A percentile compares a stretch with the other conserved stretches of the same genome.
phyloP scores from a whole-genome alignment of 2,329 filamentous ascomycete genomes.

The Chaetomiaceae sp. region DNA sequence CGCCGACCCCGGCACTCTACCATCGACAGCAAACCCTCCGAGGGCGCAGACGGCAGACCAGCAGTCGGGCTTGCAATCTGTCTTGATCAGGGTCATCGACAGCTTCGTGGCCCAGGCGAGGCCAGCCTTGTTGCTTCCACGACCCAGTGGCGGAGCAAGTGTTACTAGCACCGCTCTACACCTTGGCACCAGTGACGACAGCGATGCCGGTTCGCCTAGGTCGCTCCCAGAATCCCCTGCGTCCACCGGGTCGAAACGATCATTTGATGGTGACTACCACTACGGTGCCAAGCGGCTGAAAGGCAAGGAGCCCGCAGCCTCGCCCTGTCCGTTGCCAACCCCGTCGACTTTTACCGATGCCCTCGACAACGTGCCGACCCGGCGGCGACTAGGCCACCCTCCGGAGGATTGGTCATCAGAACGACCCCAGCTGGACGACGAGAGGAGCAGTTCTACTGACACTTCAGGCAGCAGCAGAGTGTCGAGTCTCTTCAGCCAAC shows the following conservation, averaged over 20 bases:
- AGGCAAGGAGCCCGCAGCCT: background rate
- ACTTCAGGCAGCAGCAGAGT: constrained; percentile 28
- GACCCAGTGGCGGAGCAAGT: background rate
- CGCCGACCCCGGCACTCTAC: constrained; percentile 20
- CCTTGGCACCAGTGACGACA: background rate
- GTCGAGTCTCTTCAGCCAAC: constrained; percentile 35
- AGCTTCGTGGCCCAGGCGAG: background rate
- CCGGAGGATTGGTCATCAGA: background rate
- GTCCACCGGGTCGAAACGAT: constrained; percentile 15
- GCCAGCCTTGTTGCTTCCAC: background rate
- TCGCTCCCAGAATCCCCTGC: constrained; percentile 1
- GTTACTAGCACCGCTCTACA: background rate
- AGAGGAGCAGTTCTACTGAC: constrained; percentile 27
- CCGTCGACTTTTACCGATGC: background rate
- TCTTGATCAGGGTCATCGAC: constrained; percentile 25
- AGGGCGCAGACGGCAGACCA: constrained; percentile 19
- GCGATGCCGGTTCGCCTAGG: background rate
- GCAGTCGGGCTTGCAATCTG: constrained; percentile 25
- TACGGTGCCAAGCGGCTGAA: constrained; percentile 12
- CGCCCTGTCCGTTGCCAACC: background rate
- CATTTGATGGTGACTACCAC: constrained; percentile 7
- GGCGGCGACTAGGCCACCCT: background rate
- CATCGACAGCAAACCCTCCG: constrained; percentile 13
- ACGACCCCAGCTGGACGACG: background rate
- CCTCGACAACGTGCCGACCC: constrained; percentile 19